These are phyloP conservation scores for Limnomonas spitsbergensis DNA, from an alignment of 139 green algal genomes.

Conservation along the genomic window DNA sequence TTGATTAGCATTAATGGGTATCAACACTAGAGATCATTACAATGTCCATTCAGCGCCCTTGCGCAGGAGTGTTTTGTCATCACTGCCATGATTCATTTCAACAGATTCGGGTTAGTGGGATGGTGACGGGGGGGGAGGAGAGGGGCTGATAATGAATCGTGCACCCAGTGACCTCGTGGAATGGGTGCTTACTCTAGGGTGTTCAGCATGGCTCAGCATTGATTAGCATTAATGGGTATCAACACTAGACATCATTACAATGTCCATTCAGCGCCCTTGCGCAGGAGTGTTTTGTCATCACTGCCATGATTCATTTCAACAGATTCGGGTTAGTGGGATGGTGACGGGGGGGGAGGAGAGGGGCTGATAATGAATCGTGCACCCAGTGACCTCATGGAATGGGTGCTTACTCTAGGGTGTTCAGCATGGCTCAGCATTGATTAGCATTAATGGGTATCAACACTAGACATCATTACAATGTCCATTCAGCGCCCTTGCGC, in stretches of 20 bases:
- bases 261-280: background rate
- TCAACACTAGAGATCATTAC: background rate
- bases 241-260: background rate
- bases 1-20: constrained; percentile 3
- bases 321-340: background rate
- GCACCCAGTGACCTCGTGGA: no score
- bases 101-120: background rate
- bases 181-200: no score
- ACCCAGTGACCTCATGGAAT: no score
- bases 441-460: background rate
- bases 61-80: background rate
- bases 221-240: constrained; percentile 2
- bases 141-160: no score
- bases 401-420: no score
- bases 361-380: no score
- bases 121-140: no score
- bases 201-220: background rate
- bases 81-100: constrained; percentile 1
- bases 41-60: background rate
- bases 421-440: background rate
- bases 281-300: constrained; percentile 1
- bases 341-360: no score
- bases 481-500: background rate
- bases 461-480: background rate
- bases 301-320: constrained; percentile 1